Base-by-base conservation (phyloP, 192 early-diverging fungal genomes). In the Entophlyctis helioformis region DNA sequence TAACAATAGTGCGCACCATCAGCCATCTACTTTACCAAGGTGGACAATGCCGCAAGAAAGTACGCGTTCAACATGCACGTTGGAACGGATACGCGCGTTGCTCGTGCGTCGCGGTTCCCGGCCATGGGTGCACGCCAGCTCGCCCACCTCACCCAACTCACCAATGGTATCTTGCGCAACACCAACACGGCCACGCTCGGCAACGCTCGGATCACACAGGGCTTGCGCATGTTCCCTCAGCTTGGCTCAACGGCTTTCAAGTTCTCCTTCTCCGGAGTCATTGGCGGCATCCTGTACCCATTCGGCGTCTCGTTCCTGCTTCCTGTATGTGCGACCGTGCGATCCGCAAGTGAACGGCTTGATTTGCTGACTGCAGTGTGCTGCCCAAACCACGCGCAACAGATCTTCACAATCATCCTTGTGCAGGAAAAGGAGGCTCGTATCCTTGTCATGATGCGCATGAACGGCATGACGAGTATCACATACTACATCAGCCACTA, bases 281-380 rank as follows among this genome's bases (percentile, higher is more conserved):
- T 86, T 38, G 84, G 82, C 11, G 36, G 73, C 21, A 72, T 83
- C 32, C 42, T 85, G 46, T 86, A 71, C 60, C 84, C 84, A 2
- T 86, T 83, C 45, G 84, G 80, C n/a, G 60, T 86, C 3, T 71
- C 63, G 8, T 85, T 85, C 65, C 39, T 86, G 55, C 48, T 86
- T 1, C 83, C 81, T 2, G 48, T 50, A 12, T 46, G 31, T 43
- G 18, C 34, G 20, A 22, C 16, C 19, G 8, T 16, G 10, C 22
- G 39, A n/a, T 11, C n/a, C n/a, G 33, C 33, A 35, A 11, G 9
- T n/a, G n/a, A n/a, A n/a, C n/a, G n/a, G n/a, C n/a, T n/a, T 9
- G 9, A 11, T 9, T 35, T 35, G 33, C 10, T 35, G 9, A 11
- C 10, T 9, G 10, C n/a, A n/a, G n/a, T n/a, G n/a, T n/a, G n/a